These are phyloP conservation scores for Bolboschoenoplectus hybrid DNA, from an alignment of 202 grass and related monocot genomes.

Conservation along the genomic window DNA sequence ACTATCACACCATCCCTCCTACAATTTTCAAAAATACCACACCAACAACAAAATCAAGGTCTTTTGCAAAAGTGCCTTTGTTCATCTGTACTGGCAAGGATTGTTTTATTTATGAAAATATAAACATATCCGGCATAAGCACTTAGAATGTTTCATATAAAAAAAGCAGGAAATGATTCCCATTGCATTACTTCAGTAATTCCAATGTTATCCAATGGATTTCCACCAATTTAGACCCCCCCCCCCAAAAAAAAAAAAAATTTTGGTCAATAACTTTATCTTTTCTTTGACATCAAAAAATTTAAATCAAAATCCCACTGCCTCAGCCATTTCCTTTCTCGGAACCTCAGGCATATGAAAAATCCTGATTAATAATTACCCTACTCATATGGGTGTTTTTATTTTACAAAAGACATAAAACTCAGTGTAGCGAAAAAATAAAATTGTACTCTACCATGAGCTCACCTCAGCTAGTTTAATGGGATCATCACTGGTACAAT, in stretches of 20 bases:
- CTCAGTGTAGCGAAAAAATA: neutral
- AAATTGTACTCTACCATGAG: neutral
- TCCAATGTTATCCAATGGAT: neutral
- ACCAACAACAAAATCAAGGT: neutral
- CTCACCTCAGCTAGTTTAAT: constrained; percentile 77
- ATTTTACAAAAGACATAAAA: neutral
- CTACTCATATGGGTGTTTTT: neutral
- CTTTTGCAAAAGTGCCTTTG: no score
- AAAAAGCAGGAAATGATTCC: neutral
- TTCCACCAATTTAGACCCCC: neutral
- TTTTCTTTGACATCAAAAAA: no score
- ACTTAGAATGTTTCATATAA: neutral
- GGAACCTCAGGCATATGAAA: no score
- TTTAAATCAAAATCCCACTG: no score
- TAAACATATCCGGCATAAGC: neutral
- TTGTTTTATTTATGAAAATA: neutral
- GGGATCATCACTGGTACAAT: constrained; percentile 41
- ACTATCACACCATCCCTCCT: constrained; percentile 85
- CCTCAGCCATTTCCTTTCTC: no score
- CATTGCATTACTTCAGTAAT: neutral
- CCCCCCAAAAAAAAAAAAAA: no score
- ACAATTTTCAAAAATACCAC: constrained; percentile 27
- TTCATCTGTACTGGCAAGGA: neutral
- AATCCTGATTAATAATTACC: neutral
- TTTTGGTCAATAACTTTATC: neutral